Evolutionary conservation across 345 rosid species (phyloP).

Genomic region (Psidium guajava): DNA sequence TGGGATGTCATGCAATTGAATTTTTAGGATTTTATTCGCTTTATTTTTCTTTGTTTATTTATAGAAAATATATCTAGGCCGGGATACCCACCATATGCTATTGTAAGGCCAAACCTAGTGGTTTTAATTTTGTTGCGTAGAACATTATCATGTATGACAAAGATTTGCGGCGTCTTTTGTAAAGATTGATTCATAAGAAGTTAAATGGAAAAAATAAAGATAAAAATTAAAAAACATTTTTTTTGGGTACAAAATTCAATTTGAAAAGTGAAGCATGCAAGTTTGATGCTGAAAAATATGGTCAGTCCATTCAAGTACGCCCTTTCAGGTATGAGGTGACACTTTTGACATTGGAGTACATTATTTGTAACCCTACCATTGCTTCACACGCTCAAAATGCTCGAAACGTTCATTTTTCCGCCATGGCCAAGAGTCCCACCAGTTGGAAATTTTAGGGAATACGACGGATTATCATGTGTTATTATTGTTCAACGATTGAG

Average conservation of each 20-base stretch:
- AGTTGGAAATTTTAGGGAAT: not conserved
- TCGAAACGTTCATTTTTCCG: not conserved
- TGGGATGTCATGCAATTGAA: not conserved
- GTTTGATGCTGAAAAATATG: not conserved
- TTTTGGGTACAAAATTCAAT: not conserved
- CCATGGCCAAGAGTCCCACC: not conserved
- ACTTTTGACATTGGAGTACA: not conserved
- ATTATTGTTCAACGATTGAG: not conserved
- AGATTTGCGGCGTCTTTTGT: not conserved
- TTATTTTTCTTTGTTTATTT: not conserved
- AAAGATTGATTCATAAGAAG: not conserved
- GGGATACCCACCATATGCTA: not conserved
- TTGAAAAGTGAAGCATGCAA: not conserved
- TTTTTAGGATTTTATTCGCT: not conserved
- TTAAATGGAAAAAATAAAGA: not conserved
- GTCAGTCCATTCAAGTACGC: not conserved
- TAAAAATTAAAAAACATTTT: not conserved
- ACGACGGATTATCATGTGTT: not conserved
- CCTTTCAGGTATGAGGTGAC: not conserved
- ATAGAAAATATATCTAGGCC: not conserved
- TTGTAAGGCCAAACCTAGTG: not conserved
- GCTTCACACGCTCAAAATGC: not conserved
- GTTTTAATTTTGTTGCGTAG: not conserved
- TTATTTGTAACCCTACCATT: not conserved
- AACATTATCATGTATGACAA: not conserved